Conservation (phyloP, 2,329 filamentous ascomycete genomes). For the Coleophoma cylindrospora region DNA sequence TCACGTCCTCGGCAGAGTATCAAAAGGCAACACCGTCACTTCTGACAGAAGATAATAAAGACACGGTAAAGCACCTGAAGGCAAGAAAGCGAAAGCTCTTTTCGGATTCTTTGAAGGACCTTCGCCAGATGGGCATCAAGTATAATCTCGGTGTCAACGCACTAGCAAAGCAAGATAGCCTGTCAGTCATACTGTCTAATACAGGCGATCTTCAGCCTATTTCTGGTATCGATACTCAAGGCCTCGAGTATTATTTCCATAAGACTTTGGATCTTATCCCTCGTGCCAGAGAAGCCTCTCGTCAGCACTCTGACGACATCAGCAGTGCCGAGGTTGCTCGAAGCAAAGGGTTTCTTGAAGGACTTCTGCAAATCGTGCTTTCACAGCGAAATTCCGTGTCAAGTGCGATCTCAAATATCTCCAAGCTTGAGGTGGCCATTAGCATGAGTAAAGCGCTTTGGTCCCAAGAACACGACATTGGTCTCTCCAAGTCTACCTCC, state of each 20-base stretch:
- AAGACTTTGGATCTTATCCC: constrained; percentile 71
- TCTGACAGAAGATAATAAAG: constrained; percentile 85
- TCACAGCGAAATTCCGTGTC: constrained; percentile 45
- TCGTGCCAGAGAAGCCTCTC: constrained; percentile 58
- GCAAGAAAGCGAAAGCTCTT: constrained; percentile 85
- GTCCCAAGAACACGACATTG: constrained; percentile 22
- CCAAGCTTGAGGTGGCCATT: constrained; percentile 15
- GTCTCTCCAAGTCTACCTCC: constrained; percentile 1
- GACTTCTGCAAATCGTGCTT: constrained; percentile 64
- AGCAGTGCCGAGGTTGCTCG: constrained; percentile 74
- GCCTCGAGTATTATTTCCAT: constrained; percentile 70
- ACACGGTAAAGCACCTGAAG: constrained; percentile 82
- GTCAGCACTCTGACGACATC: constrained; percentile 79
- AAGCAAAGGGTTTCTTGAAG: constrained; percentile 82
- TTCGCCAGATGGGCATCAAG: constrained; percentile 86
- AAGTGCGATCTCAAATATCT: constrained; percentile 6
- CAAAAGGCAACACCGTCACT: constrained; percentile 76
- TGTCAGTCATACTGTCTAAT: constrained; percentile 63
- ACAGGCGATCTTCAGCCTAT: constrained; percentile 33
- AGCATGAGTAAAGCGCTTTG: constrained; percentile 31
- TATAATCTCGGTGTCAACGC: constrained; percentile 73
- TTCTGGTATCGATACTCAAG: constrained; percentile 24
- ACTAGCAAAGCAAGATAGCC: constrained; percentile 67
- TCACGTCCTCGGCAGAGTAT: constrained; percentile 65
- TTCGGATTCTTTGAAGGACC: constrained; percentile 76